Conservation (phyloP, 2,329 filamentous ascomycete species). For the Phoma sp. region DNA sequence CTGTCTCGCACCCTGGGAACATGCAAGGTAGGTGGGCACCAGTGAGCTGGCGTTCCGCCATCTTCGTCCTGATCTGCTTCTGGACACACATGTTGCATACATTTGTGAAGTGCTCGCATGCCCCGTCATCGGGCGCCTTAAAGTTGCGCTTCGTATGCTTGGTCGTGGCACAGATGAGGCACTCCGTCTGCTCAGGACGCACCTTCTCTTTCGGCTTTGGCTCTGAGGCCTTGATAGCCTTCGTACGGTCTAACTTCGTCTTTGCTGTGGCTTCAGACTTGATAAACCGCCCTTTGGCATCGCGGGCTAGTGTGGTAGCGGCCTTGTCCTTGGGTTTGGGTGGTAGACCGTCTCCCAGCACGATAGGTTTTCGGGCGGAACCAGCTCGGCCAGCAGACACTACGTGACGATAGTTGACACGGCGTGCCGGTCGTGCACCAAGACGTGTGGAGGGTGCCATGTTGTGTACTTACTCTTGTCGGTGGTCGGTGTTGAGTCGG, state of each 20-base stretch:
- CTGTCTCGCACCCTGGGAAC: constrained; percentile 20
- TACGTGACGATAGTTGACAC: constrained; percentile 5
- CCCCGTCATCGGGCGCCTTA: constrained; percentile 4
- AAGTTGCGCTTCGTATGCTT: constrained; percentile 21
- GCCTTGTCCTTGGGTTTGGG: not conserved
- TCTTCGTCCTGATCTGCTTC: constrained; percentile 28
- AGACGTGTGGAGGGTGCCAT: constrained; percentile 26
- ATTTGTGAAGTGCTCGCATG: constrained; percentile 30
- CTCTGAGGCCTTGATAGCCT: not conserved
- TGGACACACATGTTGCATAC: constrained; percentile 31
- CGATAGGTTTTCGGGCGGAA: not conserved
- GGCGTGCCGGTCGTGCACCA: constrained; percentile 3
- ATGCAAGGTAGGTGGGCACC: constrained; percentile 26
- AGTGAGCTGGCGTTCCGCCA: constrained; percentile 18
- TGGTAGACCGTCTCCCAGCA: constrained; percentile 5
- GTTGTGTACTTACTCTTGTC: no score
- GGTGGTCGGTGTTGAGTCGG: not conserved
- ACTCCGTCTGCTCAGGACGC: constrained; percentile 23
- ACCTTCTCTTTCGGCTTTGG: constrained; percentile 15
- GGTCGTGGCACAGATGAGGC: constrained; percentile 24
- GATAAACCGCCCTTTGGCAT: constrained; percentile 8
- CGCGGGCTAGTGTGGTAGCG: not conserved
- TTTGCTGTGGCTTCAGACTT: constrained; percentile 5
- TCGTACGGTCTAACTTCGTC: constrained; percentile 5
- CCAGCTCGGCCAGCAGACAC: not conserved